phyloP scores from a whole-genome alignment of 2,329 filamentous ascomycete species.

The Ceratocystis lukuohia region DNA sequence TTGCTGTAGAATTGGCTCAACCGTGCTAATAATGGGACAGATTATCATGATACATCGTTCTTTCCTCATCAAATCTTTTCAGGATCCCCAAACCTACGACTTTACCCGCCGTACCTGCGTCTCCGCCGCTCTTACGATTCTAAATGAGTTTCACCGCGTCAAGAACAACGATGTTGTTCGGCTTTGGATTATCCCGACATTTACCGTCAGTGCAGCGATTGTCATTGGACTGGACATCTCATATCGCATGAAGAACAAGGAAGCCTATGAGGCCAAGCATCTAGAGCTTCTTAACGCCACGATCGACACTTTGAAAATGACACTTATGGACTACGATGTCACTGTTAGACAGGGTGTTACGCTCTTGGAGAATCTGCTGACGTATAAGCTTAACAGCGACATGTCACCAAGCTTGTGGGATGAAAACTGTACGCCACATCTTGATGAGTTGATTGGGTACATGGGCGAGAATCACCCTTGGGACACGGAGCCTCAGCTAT shows the following conservation, averaged over 20 bases:
- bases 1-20: too few relatives aligned
- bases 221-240: constrained; percentile 18
- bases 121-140: constrained; percentile 14
- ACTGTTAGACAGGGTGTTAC: constrained; percentile 9
- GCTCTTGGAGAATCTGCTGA: constrained; percentile 5
- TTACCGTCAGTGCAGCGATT: constrained; percentile 17
- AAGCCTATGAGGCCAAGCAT: constrained; percentile 9
- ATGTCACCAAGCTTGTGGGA: constrained; percentile 1
- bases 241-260: constrained; percentile 13
- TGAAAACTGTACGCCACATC: not conserved
- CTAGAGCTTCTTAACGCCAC: constrained; percentile 12
- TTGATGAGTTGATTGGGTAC: not conserved
- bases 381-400: not conserved
- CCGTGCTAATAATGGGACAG: not conserved
- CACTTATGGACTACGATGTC: constrained; percentile 8
- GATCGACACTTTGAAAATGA: constrained; percentile 2
- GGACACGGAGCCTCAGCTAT: not conserved
- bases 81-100: constrained; percentile 15
- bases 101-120: constrained; percentile 17
- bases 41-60: constrained; percentile 19
- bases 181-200: constrained; percentile 19
- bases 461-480: not conserved
- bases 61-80: constrained; percentile 18
- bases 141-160: constrained; percentile 16
- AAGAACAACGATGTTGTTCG: constrained; percentile 15